phyloP scores from a whole-genome alignment of 2,329 filamentous ascomycete species.

The Penicillium sp. region DNA sequence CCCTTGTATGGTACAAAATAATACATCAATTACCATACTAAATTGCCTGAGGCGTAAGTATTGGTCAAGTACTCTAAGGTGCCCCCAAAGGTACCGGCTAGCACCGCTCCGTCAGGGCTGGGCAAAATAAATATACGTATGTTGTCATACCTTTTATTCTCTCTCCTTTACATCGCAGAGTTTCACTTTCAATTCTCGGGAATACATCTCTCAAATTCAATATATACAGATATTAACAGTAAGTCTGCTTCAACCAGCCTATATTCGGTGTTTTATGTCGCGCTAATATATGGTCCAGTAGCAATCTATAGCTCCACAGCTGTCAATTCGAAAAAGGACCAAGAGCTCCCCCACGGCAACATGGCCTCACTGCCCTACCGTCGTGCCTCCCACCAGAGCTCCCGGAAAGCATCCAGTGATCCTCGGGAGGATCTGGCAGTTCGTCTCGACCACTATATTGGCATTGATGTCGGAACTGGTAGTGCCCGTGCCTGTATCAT shows the following conservation, averaged over 20 bases:
- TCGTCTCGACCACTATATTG: conserved; percentile 66
- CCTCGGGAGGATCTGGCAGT: conserved; percentile 57
- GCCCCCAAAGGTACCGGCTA: conserved; percentile 8
- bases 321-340: neutral
- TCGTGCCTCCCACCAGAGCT: conserved; percentile 32
- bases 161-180: neutral
- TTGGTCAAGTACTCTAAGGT: neutral
- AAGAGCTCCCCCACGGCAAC: neutral
- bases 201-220: neutral
- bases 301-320: neutral
- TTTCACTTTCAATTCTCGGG: neutral
- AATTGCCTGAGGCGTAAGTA: neutral
- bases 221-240: neutral
- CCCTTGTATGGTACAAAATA: neutral
- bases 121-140: neutral
- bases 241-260: neutral
- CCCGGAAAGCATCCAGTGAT: conserved; percentile 42
- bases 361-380: conserved; percentile 38
- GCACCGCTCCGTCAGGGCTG: conserved; percentile 1
- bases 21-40: neutral
- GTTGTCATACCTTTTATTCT: neutral
- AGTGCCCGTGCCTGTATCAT: conserved; percentile 96
- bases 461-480: conserved; percentile 94
- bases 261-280: neutral
- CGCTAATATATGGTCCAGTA: neutral